These are phyloP conservation scores for Vitis hybrid DNA, from an alignment of 177 flowering plant species.

Conservation along the genomic window DNA sequence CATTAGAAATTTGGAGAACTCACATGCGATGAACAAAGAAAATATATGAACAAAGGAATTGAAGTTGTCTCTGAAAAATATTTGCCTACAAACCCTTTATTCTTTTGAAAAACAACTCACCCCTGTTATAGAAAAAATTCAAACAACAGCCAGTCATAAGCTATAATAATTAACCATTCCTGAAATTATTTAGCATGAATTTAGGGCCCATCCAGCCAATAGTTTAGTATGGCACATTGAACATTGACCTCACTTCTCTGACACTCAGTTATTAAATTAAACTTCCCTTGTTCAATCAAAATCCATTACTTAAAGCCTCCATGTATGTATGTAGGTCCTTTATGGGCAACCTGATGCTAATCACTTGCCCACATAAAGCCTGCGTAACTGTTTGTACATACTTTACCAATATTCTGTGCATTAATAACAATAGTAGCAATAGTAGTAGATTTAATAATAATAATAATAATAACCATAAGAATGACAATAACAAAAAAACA, in stretches of 20 bases:
- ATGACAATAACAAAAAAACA: too few relatives aligned
- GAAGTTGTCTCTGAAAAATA: too few relatives aligned
- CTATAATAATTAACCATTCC: not conserved
- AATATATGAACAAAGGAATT: too few relatives aligned
- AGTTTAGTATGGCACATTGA: not conserved
- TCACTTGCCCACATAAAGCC: slow-evolving; percentile 52
- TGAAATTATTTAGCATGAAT: not conserved
- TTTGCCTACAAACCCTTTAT: too few relatives aligned
- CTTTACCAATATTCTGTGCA: slow-evolving; percentile 15
- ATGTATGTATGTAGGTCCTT: slow-evolving; percentile 50
- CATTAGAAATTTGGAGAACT: too few relatives aligned
- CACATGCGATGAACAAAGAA: too few relatives aligned
- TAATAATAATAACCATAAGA: too few relatives aligned
- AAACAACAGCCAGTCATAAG: not conserved
- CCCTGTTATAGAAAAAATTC: not conserved
- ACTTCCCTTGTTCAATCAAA: not conserved
- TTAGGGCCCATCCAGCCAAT: not conserved
- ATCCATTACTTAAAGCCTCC: not conserved
- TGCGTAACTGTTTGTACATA: slow-evolving; percentile 58
- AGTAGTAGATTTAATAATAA: too few relatives aligned
- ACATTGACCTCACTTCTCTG: not conserved
- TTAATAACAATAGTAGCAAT: too few relatives aligned
- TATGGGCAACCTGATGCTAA: slow-evolving; percentile 42
- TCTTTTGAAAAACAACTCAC: too few relatives aligned
- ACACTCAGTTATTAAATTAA: not conserved